Percentiles rank a stretch among this genome's conserved stretches.
phyloP scores from a whole-genome alignment of 345 rosid species.

The Brassica incana region DNA sequence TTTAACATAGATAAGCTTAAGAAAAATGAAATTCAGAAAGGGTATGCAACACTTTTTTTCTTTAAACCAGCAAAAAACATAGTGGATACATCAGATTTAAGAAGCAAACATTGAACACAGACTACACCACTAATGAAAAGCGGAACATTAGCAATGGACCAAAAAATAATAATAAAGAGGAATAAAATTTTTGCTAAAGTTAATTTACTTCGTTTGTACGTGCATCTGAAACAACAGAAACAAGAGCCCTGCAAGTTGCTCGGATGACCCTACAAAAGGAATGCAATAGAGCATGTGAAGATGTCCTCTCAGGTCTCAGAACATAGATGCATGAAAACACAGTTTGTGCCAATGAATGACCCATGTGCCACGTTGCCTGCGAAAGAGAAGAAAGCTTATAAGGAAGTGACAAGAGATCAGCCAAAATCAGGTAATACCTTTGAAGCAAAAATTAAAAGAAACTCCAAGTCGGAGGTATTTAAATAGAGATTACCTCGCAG shows the following conservation, averaged over 20 bases:
- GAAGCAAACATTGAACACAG: background rate
- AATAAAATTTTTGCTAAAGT: slow-evolving; percentile 47
- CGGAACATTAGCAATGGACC: background rate
- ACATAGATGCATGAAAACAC: slow-evolving; percentile 98
- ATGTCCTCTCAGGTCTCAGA: slow-evolving; percentile 85
- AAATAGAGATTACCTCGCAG: slow-evolving; percentile 67
- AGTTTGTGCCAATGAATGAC: slow-evolving; percentile 97
- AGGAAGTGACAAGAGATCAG: background rate
- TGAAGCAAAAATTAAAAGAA: background rate
- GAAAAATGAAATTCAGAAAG: slow-evolving; percentile 8
- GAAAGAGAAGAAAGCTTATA: slow-evolving; percentile 38
- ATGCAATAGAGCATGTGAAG: slow-evolving; percentile 81
- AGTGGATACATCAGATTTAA: slow-evolving; percentile 4
- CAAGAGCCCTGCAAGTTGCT: slow-evolving; percentile 91
- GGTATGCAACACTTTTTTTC: background rate
- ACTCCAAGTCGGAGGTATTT: background rate
- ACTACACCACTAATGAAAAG: background rate
- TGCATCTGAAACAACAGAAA: slow-evolving; percentile 91
- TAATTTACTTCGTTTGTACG: slow-evolving; percentile 99
- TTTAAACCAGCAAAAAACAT: background rate
- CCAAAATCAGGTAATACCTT: slow-evolving; percentile 6
- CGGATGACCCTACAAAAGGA: slow-evolving; percentile 83
- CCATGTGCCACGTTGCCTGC: slow-evolving; percentile 99
- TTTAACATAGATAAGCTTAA: slow-evolving; percentile 16
- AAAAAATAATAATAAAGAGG: slow-evolving; percentile 34